Percentiles rank a stretch among this genome's conserved stretches.
Evolutionary conservation across 2,329 filamentous ascomycete genomes (phyloP).

Genomic region (Aspergillus bombycis): DNA sequence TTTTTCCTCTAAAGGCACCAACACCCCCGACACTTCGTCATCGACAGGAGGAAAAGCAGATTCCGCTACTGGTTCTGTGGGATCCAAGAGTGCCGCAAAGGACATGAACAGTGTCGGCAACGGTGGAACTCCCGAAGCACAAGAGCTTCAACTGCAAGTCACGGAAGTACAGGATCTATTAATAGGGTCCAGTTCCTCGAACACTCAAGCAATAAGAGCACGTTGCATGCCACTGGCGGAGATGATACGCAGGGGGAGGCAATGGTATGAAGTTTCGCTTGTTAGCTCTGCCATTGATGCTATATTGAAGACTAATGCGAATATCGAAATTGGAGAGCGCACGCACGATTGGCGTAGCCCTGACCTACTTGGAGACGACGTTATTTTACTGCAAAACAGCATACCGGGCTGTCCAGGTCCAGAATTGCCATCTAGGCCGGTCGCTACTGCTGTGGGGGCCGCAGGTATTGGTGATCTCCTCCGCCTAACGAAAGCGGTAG

Average conservation of each 20-base stretch:
- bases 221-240: constrained; percentile 27
- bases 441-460: constrained; percentile 31
- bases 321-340: constrained; percentile 38
- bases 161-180: constrained; percentile 44
- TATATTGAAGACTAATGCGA: constrained; percentile 35
- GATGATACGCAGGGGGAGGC: constrained; percentile 35
- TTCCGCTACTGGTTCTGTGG: not conserved
- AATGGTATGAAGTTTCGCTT: constrained; percentile 46
- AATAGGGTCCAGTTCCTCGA: constrained; percentile 23
- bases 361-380: constrained; percentile 35
- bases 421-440: constrained; percentile 11
- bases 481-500: constrained; percentile 34
- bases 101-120: constrained; percentile 10
- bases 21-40: not conserved
- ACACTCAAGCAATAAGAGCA: constrained; percentile 32
- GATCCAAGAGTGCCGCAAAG: not conserved
- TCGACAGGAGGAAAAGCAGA: not conserved
- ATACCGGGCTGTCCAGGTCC: not conserved
- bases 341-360: constrained; percentile 34
- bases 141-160: constrained; percentile 38
- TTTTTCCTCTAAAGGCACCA: not conserved
- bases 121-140: constrained; percentile 14
- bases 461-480: constrained; percentile 33
- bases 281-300: constrained; percentile 40
- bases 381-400: constrained; percentile 17